phyloP scores from a whole-genome alignment of 1,284 basidiomycete genomes.

The Cutaneotrichosporon cutaneum region DNA sequence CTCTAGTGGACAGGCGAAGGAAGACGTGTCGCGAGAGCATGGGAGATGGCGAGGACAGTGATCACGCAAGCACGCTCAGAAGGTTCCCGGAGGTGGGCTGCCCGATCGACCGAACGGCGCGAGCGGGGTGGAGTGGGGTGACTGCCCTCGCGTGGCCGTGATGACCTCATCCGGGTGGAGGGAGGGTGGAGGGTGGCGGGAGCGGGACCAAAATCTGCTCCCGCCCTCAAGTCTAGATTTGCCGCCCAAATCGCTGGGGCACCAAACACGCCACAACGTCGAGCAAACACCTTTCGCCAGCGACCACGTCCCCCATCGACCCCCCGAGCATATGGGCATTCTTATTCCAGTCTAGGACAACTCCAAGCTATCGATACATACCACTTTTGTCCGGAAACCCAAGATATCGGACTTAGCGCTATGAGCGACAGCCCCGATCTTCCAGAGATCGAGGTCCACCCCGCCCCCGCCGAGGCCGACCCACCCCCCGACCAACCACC shows the following conservation, averaged over 20 bases:
- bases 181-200: background rate
- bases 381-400: slow-evolving; percentile 9
- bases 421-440: slow-evolving; percentile 41
- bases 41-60: background rate
- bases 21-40: slow-evolving; percentile 5
- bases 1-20: slow-evolving; percentile 1
- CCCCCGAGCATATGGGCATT: background rate
- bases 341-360: background rate
- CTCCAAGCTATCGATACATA: slow-evolving; percentile 17
- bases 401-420: slow-evolving; percentile 32
- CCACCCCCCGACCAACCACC: background rate
- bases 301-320: background rate
- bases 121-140: background rate
- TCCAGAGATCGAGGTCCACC: slow-evolving; percentile 32
- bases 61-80: background rate
- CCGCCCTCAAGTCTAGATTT: background rate
- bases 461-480: slow-evolving; percentile 5
- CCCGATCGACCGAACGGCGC: background rate
- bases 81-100: background rate
- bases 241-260: slow-evolving; percentile 3
- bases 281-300: slow-evolving; percentile 2
- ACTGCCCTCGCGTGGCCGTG: background rate
- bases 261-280: slow-evolving; percentile 2
- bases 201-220: slow-evolving; percentile 7
- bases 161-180: slow-evolving; percentile 1